Evolutionary conservation across 2,329 filamentous ascomycete genomes (phyloP), one percentile per base, ranked within the genome.

Genomic region (Colletotrichum orbiculare): DNA sequence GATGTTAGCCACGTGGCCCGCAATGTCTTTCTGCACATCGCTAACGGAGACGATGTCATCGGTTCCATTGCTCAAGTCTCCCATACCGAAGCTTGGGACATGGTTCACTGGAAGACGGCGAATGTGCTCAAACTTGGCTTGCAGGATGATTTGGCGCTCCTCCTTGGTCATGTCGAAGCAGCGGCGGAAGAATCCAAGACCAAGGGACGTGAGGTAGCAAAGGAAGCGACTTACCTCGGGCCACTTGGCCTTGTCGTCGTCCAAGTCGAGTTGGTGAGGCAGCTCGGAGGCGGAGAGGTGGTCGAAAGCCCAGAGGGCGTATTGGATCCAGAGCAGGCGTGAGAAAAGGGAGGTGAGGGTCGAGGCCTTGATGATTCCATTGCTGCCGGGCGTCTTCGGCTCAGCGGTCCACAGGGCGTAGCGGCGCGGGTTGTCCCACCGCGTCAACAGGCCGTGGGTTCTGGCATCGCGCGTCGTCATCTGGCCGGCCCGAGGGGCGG

Each of bases 131-230:
- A 37, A 59, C 2, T 52, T 11, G 56, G 46, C 46, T 8, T 8
- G 7, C 25, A 59, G 46, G 11, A 25, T 52, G 8, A 9, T 12
- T 25, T 13, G 15, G 13, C 56, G 56, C 39, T 52, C 38, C 13
- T 37, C 15, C 25, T 45, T 8, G 7, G 15, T 25, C 56, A 59
- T 52, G 8, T 33, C 10, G 8, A 17, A 13, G 56, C 47, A 59
- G 38, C 47, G 37, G 39, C 17, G 11, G 25, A 52, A 52, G 39
- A 59, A 59, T 8, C 72, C 70, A 42, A 71, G 74, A 43, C 78
- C 77, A 4, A 77, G 76, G 67, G 76, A 73, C 1, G 59, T 80
- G 15, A 72, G 34, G 52, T 56, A 41, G 37, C 45, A 33, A 13
- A 62, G 17, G 58, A 49, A n/a, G 42, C 41, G 54, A 45, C 47